Conservation (phyloP, 345 rosid genomes). For the Eucalyptus microcorys region DNA sequence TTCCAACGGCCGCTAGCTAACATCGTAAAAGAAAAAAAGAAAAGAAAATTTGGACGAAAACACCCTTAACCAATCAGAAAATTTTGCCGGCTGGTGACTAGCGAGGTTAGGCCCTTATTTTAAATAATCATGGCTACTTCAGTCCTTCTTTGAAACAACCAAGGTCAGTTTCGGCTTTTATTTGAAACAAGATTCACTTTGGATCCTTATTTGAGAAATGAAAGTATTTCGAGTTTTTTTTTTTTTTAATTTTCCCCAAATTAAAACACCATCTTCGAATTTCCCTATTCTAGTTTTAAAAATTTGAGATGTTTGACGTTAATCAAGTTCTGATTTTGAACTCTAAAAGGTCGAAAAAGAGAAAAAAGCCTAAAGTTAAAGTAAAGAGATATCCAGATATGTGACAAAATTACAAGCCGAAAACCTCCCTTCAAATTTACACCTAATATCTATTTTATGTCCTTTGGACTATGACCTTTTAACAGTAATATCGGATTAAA, state of each 20-base stretch:
- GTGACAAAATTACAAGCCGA: neutral
- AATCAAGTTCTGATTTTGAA: neutral
- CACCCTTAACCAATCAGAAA: too few relatives aligned
- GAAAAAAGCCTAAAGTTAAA: too few relatives aligned
- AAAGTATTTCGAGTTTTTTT: too few relatives aligned
- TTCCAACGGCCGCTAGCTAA: too few relatives aligned
- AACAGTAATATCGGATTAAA: neutral
- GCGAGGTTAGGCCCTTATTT: too few relatives aligned
- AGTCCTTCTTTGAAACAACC: too few relatives aligned
- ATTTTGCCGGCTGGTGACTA: rapidly evolving
- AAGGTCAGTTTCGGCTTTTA: rapidly evolving
- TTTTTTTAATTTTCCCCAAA: too few relatives aligned
- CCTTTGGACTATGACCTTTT: neutral
- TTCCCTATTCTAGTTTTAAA: neutral
- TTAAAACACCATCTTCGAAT: neutral
- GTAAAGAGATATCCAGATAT: rapidly evolving
- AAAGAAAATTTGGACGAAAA: too few relatives aligned
- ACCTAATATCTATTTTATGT: neutral
- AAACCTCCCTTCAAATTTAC: neutral
- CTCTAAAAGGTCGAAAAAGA: rapidly evolving
- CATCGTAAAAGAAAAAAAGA: rapidly evolving
- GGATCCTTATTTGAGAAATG: too few relatives aligned
- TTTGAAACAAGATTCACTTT: too few relatives aligned
- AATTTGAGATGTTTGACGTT: neutral
- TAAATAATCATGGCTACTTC: too few relatives aligned